Base-by-base conservation (phyloP, 345 rosid species). In the Dimocarpus longan region DNA sequence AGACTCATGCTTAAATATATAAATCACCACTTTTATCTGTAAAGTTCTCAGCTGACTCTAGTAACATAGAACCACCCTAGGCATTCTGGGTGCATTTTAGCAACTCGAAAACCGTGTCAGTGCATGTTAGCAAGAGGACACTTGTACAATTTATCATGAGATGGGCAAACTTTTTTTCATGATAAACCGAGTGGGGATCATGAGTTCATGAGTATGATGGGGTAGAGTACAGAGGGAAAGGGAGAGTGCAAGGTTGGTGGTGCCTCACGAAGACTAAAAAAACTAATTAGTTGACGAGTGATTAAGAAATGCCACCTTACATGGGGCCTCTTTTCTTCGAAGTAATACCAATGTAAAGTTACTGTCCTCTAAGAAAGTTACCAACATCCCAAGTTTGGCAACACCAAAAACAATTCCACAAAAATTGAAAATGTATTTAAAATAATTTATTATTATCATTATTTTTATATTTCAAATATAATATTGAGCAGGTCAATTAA, bases 241-340 rank as follows among this genome's bases (percentile, higher is more conserved):
- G 1, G 63, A 57, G n/a, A 13, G 59, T 8, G 59, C 2, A 63
- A 5, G 70, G 22, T 60, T 60, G 84, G 72, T 76, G 82, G 85
- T 74, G 78, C 40, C 40, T 70, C 66, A n/a, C 28, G 43, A 64
- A 43, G 28, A 65, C 28, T 48, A 1, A 48, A 21, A 52, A 64
- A 68, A 66, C 11, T 59, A 80, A 80, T 76, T 52, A 62, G 80
- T 73, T 80, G 85, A 73, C 66, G 56, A 8, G 69, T 76, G 92
- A 91, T 77, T 80, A 70, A 19, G 92, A 91, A 82, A 88, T 76
- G 66, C 80, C 82, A 91, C 81, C 92, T 39, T 69, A 68, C 85
- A 52, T 18, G 74, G 84, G 84, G 1, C 79, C 73, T 43, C 42
- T 65, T 74, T 42, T 56, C 74, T 78, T 77, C 48, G 9, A 79